These are phyloP conservation scores for Eucalyptus globulus DNA, from an alignment of 345 rosid genomes.

Conservation along the genomic window DNA sequence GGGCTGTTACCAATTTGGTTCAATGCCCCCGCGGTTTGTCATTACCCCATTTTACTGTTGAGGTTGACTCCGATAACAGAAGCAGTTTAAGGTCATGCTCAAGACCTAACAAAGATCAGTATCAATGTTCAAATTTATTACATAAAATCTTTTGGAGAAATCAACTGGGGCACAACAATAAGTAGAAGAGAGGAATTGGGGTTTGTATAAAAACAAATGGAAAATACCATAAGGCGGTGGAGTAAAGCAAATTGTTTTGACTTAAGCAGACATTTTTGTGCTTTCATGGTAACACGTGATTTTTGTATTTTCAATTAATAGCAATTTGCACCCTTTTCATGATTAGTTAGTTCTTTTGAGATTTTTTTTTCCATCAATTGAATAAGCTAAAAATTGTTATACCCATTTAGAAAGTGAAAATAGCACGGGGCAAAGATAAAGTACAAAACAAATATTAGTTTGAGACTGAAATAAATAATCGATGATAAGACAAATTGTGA, in stretches of 20 bases:
- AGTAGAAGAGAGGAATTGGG: too few species aligned
- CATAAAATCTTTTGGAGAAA: too few species aligned
- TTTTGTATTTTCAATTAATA: background rate
- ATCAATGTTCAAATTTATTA: too few species aligned
- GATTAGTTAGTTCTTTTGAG: background rate
- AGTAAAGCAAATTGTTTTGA: background rate
- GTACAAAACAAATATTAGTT: background rate
- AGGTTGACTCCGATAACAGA: too few species aligned
- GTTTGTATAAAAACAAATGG: background rate
- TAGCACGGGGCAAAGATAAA: background rate
- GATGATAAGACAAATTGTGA: background rate
- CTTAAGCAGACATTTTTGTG: background rate
- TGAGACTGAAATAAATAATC: background rate
- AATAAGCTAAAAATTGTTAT: too few species aligned
- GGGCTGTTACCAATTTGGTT: too few species aligned
- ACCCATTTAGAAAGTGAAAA: background rate
- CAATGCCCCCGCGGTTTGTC: too few species aligned
- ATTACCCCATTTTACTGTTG: too few species aligned
- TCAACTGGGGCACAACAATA: too few species aligned
- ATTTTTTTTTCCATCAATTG: background rate
- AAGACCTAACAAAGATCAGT: too few species aligned
- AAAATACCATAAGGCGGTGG: background rate
- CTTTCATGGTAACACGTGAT: background rate
- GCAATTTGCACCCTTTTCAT: background rate
- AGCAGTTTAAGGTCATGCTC: too few species aligned